phyloP scores from a whole-genome alignment of 78 protist genomes.

The Emiliania huxleyi region DNA sequence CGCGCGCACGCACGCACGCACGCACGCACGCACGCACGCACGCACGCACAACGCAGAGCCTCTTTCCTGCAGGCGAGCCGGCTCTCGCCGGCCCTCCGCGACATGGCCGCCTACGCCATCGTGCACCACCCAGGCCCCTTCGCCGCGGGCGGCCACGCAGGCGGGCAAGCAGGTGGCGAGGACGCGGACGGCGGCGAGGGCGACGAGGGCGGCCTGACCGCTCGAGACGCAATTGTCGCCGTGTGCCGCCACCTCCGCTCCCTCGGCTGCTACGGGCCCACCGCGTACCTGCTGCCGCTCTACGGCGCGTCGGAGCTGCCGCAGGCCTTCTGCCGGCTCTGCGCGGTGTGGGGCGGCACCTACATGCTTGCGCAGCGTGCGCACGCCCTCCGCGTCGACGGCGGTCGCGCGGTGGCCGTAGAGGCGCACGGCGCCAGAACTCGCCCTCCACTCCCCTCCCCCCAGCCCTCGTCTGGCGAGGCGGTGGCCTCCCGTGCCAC shows the following conservation, averaged over 20 bases:
- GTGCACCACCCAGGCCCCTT: background rate
- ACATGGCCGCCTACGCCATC: background rate
- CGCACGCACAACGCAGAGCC: too few species aligned
- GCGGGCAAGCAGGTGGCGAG: background rate
- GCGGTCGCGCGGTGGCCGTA: too few species aligned
- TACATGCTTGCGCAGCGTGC: constrained; percentile 92
- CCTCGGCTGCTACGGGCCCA: constrained; percentile 53
- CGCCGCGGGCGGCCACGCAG: background rate
- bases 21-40: too few species aligned
- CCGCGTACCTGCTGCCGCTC: constrained; percentile 90
- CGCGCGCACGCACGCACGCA: too few species aligned
- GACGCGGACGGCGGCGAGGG: too few species aligned
- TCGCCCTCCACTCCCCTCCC: too few species aligned
- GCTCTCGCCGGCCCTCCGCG: background rate
- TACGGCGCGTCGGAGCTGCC: constrained; percentile 98
- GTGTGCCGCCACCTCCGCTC: constrained; percentile 46
- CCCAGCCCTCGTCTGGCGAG: too few species aligned
- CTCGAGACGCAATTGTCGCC: constrained; percentile 38
- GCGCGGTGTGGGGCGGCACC: constrained; percentile 98
- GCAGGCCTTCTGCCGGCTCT: constrained; percentile 83
- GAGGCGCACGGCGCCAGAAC: too few species aligned
- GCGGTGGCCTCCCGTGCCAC: too few species aligned
- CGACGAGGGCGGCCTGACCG: background rate
- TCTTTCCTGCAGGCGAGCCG: too few species aligned
- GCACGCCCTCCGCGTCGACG: constrained; percentile 75